Conservation (phyloP, 2,329 filamentous ascomycete species). For the Torrubiella hemipterigena region DNA sequence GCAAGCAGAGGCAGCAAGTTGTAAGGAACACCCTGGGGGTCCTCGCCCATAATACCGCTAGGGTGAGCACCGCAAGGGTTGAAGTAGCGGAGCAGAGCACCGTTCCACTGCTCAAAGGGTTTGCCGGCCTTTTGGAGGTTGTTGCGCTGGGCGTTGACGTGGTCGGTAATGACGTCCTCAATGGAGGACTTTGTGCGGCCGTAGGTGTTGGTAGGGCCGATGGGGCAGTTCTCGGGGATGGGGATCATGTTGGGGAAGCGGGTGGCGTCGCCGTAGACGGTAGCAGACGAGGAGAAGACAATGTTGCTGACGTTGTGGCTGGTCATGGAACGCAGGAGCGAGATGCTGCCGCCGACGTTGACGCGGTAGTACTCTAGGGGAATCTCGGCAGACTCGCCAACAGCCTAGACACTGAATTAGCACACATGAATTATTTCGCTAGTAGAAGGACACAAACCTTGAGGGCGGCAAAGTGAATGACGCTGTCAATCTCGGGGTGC, state of each 20-base stretch:
- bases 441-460: conserved; percentile 48
- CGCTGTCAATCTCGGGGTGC: conserved; percentile 90
- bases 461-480: conserved; percentile 96
- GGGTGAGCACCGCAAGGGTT: conserved; percentile 94
- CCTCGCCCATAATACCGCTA: conserved; percentile 94
- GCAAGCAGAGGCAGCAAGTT: conserved; percentile 90
- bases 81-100: conserved; percentile 88
- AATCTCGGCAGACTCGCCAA: conserved; percentile 87
- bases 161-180: conserved; percentile 84
- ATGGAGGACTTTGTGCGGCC: conserved; percentile 92
- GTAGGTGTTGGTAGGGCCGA: conserved; percentile 94
- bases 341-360: conserved; percentile 88
- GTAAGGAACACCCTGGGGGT: conserved; percentile 89
- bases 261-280: conserved; percentile 95
- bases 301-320: conserved; percentile 90
- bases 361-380: conserved; percentile 96
- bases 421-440: too few species aligned
- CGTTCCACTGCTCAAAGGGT: conserved; percentile 76
- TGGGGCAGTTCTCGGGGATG: conserved; percentile 92
- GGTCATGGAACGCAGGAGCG: conserved; percentile 76
- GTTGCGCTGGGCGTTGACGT: conserved; percentile 75
- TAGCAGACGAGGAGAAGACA: conserved; percentile 96
- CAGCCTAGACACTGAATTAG: conserved; percentile 48
- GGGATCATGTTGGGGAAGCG: conserved; percentile 97
- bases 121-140: conserved; percentile 72